Conservation (phyloP, 495 filamentous ascomycete species). For the Penicillium cataractarum region DNA sequence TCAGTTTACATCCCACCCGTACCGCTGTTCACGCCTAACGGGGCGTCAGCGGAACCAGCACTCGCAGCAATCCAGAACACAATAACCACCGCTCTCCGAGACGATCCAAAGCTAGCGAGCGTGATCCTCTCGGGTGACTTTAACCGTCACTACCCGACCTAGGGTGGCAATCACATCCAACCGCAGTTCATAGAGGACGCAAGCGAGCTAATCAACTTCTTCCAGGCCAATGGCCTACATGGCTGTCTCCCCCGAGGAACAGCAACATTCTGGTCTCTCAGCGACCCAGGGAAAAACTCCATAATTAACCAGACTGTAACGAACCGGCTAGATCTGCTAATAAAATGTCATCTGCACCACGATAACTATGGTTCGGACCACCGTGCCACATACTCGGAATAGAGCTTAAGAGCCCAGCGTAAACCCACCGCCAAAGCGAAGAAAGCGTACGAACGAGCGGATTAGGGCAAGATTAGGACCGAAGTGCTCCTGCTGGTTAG, state of each 20-base stretch:
- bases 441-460: constrained; percentile 29
- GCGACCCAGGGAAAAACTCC: constrained; percentile 20
- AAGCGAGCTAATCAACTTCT: constrained; percentile 26
- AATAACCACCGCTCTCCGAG: background rate
- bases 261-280: constrained; percentile 25
- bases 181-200: constrained; percentile 24
- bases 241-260: constrained; percentile 21
- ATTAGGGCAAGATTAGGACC: constrained; percentile 29
- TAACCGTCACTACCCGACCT: constrained; percentile 29
- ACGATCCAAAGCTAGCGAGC: background rate
- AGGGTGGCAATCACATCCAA: constrained; percentile 23
- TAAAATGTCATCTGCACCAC: constrained; percentile 27
- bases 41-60: background rate
- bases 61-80: background rate
- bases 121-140: constrained; percentile 28
- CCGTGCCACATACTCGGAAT: constrained; percentile 28
- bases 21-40: background rate
- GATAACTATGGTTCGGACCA: constrained; percentile 28
- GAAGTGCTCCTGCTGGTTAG: constrained; percentile 13
- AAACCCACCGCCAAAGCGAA: constrained; percentile 14
- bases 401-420: constrained; percentile 17
- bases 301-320: constrained; percentile 28
- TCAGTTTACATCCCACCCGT: background rate
- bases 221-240: constrained; percentile 19
- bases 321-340: constrained; percentile 14